Evolutionary conservation across 2,329 filamentous ascomycete genomes (phyloP).

Genomic region (Phyllosticta capitalensis): DNA sequence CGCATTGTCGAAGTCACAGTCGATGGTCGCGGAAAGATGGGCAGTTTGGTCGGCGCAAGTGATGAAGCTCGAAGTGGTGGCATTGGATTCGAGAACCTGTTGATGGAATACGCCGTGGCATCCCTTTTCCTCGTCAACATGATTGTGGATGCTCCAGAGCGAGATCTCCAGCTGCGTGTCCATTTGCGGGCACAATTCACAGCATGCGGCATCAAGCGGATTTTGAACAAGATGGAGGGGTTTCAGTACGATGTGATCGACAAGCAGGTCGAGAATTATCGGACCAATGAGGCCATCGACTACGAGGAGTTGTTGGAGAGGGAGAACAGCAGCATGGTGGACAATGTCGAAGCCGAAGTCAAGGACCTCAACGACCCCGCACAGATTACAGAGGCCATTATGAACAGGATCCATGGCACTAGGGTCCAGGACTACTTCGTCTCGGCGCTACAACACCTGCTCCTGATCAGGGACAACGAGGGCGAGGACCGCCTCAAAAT

Average conservation of each 20-base stretch:
- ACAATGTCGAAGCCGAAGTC: conserved; percentile 73
- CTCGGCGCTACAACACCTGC: conserved; percentile 86
- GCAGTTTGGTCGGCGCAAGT: conserved; percentile 89
- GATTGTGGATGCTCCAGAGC: conserved; percentile 83
- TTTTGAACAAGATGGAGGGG: conserved; percentile 91
- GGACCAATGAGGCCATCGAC: conserved; percentile 91
- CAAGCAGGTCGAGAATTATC: conserved; percentile 92
- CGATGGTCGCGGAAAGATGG: conserved; percentile 97
- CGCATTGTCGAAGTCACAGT: conserved; percentile 94
- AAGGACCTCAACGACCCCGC: conserved; percentile 88
- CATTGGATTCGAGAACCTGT: conserved; percentile 94
- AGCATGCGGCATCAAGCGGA: conserved; percentile 87
- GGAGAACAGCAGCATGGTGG: conserved; percentile 83
- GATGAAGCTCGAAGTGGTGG: conserved; percentile 93
- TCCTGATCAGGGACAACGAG: conserved; percentile 85
- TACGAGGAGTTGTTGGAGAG: conserved; percentile 94
- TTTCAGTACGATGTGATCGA: conserved; percentile 98
- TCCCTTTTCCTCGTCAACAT: conserved; percentile 94
- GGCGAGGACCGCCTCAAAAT: conserved; percentile 85
- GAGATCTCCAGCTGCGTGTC: conserved; percentile 80
- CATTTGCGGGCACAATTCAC: conserved; percentile 95
- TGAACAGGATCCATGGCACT: conserved; percentile 70
- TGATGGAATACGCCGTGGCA: conserved; percentile 98
- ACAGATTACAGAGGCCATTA: conserved; percentile 91
- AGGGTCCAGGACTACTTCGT: conserved; percentile 92